Conservation (phyloP, 2,329 filamentous ascomycete species). For the Colletotrichum trifolii region DNA sequence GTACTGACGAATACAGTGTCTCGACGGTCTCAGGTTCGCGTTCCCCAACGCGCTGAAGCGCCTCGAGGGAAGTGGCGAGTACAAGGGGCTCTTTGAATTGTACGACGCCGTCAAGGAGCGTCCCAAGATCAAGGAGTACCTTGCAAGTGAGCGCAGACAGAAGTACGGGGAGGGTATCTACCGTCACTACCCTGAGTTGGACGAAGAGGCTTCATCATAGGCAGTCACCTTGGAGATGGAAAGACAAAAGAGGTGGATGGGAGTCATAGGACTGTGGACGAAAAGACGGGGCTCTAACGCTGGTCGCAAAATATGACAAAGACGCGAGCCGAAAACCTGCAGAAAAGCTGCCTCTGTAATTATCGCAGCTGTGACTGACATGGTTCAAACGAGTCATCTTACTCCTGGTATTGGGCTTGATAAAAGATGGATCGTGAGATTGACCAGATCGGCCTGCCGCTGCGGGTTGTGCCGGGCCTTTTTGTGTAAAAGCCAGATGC, state of each 20-base stretch:
- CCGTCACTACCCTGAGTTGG: slow-evolving; percentile 79
- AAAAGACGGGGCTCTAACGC: too few species aligned
- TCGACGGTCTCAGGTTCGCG: slow-evolving; percentile 71
- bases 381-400: too few species aligned
- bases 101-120: slow-evolving; percentile 71
- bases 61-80: slow-evolving; percentile 66
- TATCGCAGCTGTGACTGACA: too few species aligned
- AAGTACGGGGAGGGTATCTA: slow-evolving; percentile 75
- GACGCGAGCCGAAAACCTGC: too few species aligned
- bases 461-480: too few species aligned
- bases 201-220: slow-evolving; percentile 51
- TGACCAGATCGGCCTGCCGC: too few species aligned
- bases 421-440: too few species aligned
- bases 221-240: neutral
- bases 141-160: slow-evolving; percentile 72
- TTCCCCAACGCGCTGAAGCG: slow-evolving; percentile 74
- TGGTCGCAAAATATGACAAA: too few species aligned
- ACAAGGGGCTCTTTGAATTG: slow-evolving; percentile 70
- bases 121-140: slow-evolving; percentile 74
- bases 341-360: too few species aligned
- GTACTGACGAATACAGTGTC: slow-evolving; percentile 47
- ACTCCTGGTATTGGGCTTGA: too few species aligned
- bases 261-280: too few species aligned
- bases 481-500: too few species aligned
- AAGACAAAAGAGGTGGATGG: neutral